A percentile compares a stretch with the other conserved stretches of the same genome.
Conservation (phyloP, 108 stramenopile genomes). For the Stephanodiscus minutulus region DNA sequence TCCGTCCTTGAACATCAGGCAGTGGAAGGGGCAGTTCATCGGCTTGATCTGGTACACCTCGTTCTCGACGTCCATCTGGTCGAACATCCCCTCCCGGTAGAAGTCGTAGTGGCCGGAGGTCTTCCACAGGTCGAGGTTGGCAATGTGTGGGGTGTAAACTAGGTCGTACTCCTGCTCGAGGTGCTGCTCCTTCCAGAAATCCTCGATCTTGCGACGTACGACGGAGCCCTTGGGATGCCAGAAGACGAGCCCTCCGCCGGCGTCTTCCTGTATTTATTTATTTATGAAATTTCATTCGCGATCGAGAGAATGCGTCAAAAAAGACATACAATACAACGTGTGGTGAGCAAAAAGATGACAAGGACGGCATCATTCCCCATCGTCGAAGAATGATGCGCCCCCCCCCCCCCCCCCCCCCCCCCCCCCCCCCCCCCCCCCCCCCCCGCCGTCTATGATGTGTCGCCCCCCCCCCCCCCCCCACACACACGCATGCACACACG, state of each 20-base stretch:
- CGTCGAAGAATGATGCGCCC: too few relatives aligned
- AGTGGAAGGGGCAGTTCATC: conserved; percentile 99
- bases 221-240: conserved; percentile 96
- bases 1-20: conserved; percentile 96
- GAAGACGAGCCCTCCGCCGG: conserved; percentile 86
- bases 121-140: conserved; percentile 97
- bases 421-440: too few relatives aligned
- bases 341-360: too few relatives aligned
- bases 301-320: neutral
- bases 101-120: conserved; percentile 98
- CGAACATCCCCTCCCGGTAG: conserved; percentile 97
- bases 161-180: conserved; percentile 87
- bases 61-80: conserved; percentile 97
- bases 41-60: conserved; percentile 98
- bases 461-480: too few relatives aligned
- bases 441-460: too few relatives aligned
- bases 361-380: neutral
- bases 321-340: neutral
- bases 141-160: conserved; percentile 98
- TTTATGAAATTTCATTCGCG: neutral
- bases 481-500: too few relatives aligned
- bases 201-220: conserved; percentile 89
- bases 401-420: too few relatives aligned
- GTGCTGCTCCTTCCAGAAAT: conserved; percentile 93
- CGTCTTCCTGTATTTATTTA: conserved; percentile 59